Evolutionary conservation across 2,329 filamentous ascomycete genomes (phyloP), one percentile per base, ranked within the genome.

Genomic region (Cytospora leucostoma): DNA sequence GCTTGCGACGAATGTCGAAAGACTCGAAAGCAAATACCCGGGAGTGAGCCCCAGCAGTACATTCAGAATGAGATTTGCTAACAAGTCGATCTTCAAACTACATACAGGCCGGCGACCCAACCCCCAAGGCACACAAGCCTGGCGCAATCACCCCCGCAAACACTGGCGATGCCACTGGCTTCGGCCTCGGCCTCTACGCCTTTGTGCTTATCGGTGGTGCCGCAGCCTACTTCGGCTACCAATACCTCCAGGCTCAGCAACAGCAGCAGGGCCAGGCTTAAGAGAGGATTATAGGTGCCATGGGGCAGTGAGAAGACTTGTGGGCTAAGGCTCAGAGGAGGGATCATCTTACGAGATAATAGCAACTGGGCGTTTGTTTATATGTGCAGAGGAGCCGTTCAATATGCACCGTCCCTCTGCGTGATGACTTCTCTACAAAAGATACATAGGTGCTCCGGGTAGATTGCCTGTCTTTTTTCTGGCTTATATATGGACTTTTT

Each of bases 121-220:
- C 80, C 70, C 91, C 91, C 74, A 90, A 88, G 78, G 75, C 83
- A 69, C 77, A 82, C 68, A 71, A 77, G 57, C 69, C 80, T 68
- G 73, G 83, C 70, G 75, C 82, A 68, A 74, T 85, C 65, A 72
- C 83, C 61, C 77, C 80, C 69, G 77, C 81, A 67, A 77, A 79
- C 70, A 78, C 77, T 68, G 73, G 78, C 63, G 78, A 79, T 69
- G 74, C 79, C 56, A 77, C 84, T 59, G 84, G 88, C 69, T 70
- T 93, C 65, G 91, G 93, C 72, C 80, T 96, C 69, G 91, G 88
- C 65, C 82, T 96, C 70, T 97, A 97, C 80, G 90, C 88, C 65
- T 71, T 96, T 70, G 77, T 97, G 71, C 81, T 96, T 70, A 74
- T 94, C 69, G 92, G 92, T 71, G 93, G 89, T 69, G 82, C 87